Evolutionary conservation across 2,329 filamentous ascomycete genomes (phyloP).

Genomic region (Phialemoniopsis sp.): DNA sequence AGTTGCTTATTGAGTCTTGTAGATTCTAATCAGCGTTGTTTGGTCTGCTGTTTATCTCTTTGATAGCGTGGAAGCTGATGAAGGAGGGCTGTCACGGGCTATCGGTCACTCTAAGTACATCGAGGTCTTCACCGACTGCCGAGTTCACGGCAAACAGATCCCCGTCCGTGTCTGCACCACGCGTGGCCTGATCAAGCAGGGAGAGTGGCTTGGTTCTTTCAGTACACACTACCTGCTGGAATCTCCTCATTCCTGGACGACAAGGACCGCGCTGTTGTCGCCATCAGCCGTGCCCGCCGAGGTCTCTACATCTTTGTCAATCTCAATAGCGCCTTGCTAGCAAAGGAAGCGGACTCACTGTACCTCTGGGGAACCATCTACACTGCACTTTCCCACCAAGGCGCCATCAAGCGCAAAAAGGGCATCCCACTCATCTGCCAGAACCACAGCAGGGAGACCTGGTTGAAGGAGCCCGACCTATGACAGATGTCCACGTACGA

Average conservation of each 20-base stretch:
- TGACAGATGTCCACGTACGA: too few relatives aligned
- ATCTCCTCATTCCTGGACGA: conserved; percentile 75
- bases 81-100: too few relatives aligned
- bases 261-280: conserved; percentile 53
- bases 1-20: not conserved
- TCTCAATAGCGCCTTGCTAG: conserved; percentile 45
- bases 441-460: conserved; percentile 48
- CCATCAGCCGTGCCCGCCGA: conserved; percentile 64
- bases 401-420: conserved; percentile 20
- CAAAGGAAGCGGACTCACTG: conserved; percentile 31
- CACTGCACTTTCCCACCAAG: conserved; percentile 38
- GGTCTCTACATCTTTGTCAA: conserved; percentile 88
- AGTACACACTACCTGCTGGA: too few relatives aligned
- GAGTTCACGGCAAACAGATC: conserved; percentile 86
- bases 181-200: conserved; percentile 85
- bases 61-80: too few relatives aligned
- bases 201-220: too few relatives aligned
- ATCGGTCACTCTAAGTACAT: too few relatives aligned
- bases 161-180: conserved; percentile 97
- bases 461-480: conserved; percentile 45
- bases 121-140: conserved; percentile 82
- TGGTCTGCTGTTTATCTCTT: too few relatives aligned
- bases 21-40: not conserved
- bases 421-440: conserved; percentile 60
- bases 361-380: conserved; percentile 43